A percentile compares a stretch with the other conserved stretches of the same genome.
phyloP scores from a whole-genome alignment of 1,284 basidiomycete genomes.

The Kwoniella shivajii region DNA sequence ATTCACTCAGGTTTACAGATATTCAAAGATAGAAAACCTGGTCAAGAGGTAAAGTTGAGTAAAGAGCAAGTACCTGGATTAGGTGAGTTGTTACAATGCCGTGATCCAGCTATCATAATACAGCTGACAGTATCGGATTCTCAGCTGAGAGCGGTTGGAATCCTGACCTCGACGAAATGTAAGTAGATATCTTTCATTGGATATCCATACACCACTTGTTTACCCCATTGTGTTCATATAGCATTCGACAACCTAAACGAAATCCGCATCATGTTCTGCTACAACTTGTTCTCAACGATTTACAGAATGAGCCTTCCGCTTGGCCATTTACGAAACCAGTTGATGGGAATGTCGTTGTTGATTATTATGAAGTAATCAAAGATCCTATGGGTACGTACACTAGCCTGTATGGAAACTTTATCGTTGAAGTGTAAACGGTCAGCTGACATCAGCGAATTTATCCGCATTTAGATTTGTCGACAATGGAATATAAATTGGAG shows the following conservation, averaged over 20 bases:
- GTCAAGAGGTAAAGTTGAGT: conserved; percentile 38
- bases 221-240: too few relatives aligned
- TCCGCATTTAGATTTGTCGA: conserved; percentile 70
- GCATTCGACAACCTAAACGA: conserved; percentile 60
- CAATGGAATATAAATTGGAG: conserved; percentile 91
- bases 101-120: not conserved
- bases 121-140: not conserved
- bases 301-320: conserved; percentile 76
- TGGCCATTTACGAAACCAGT: conserved; percentile 74
- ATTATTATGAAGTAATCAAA: conserved; percentile 90
- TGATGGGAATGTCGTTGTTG: conserved; percentile 76
- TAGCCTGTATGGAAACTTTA: too few relatives aligned
- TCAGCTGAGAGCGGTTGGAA: conserved; percentile 92
- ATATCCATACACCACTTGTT: not conserved
- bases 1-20: conserved; percentile 79
- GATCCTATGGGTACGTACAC: conserved; percentile 84
- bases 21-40: conserved; percentile 63
- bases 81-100: conserved; percentile 57
- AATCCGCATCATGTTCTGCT: conserved; percentile 66
- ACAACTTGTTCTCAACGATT: conserved; percentile 79
- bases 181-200: conserved; percentile 41
- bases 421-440: too few relatives aligned
- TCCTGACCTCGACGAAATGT: conserved; percentile 78
- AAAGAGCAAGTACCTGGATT: conserved; percentile 78
- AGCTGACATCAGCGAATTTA: too few relatives aligned